These are phyloP conservation scores for Phytophthora macrochlamydospora DNA, from an alignment of 352 stramenopile genomes.

Conservation along the genomic window DNA sequence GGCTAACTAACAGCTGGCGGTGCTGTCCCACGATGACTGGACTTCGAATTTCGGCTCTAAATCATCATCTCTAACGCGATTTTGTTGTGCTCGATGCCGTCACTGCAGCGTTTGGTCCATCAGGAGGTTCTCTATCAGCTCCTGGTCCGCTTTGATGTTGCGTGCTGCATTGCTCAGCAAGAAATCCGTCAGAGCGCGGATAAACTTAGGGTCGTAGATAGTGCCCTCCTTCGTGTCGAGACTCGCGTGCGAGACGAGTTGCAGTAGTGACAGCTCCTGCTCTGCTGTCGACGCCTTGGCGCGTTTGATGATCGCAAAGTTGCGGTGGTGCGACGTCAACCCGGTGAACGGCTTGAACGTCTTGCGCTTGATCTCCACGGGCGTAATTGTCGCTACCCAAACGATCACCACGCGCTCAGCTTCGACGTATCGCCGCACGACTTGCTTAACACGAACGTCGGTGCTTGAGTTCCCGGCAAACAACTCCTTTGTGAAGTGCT, in stretches of 20 bases:
- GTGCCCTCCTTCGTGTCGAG: slow-evolving; percentile 24
- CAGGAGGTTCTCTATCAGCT: slow-evolving; percentile 10
- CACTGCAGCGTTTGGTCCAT: slow-evolving; percentile 24
- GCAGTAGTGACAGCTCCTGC: slow-evolving; percentile 36
- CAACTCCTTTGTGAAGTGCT: slow-evolving; percentile 17
- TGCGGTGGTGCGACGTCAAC: slow-evolving; percentile 37
- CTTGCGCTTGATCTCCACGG: slow-evolving; percentile 9
- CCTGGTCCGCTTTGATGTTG: slow-evolving; percentile 31
- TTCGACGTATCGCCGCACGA: slow-evolving; percentile 8
- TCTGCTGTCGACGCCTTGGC: slow-evolving; percentile 16
- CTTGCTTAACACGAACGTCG: slow-evolving; percentile 16
- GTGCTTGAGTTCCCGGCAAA: slow-evolving; percentile 11
- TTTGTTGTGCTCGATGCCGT: background rate
- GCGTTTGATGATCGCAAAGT: slow-evolving; percentile 51
- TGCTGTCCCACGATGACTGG: background rate
- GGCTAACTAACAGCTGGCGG: background rate
- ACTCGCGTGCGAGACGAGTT: slow-evolving; percentile 44
- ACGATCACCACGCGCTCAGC: slow-evolving; percentile 12
- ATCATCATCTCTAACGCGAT: background rate
- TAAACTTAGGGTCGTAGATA: slow-evolving; percentile 12
- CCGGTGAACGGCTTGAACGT: slow-evolving; percentile 1
- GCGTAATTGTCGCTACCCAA: slow-evolving; percentile 8
- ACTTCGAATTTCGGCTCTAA: background rate
- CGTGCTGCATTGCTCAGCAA: slow-evolving; percentile 26
- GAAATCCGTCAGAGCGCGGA: slow-evolving; percentile 36